Base-by-base conservation (phyloP, 2,329 filamentous ascomycete species). In the Gremmenia infestans region DNA sequence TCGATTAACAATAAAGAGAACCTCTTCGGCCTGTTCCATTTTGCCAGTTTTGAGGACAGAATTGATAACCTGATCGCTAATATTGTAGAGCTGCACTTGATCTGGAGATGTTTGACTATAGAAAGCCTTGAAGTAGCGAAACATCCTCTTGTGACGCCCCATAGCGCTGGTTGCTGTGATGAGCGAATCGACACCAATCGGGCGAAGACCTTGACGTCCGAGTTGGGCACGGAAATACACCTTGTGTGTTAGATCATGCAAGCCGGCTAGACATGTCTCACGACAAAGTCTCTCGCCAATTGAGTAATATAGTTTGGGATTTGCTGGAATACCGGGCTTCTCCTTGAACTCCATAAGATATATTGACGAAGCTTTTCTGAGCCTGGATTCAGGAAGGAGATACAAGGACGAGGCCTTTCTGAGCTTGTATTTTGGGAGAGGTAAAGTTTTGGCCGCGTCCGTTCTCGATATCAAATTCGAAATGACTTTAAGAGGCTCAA, bases 331-430 rank as follows among this genome's bases (percentile, higher is more conserved):
- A 48, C 52, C 4, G 7, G 62, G 63, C 22, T 63, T 59, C 9
- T 61, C 53, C 15, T 49, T 58, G 39, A 67, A 65, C 14, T 61
- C 53, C 15, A 60, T 56, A 7, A 69, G 58, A 50, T 64, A 71
- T 35, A 71, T 57, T 6, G 55, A 52, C 8, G 55, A 53, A 5
- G 63, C 66, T 48, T 63, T 65, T 28, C 40, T 46, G 11, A 69
- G 35, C 4, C 53, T 61, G 2, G 54, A 25, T 17, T 42, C 25
- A 14, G 54, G 36, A 15, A 40, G 22, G 12, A 32, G 25, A 50
- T 64, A 71, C 35, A 71, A 58, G 7, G 55, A 53, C 5, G 55
- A 54, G 4, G 63, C 66, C 48, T 63, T 65, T 28, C 43, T 46
- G 15, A 69, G 37, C 6, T 54, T 60, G 3, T 53, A 32, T 22